Base-by-base conservation (phyloP, 2,329 filamentous ascomycete genomes). In the Didymella keratinophila region DNA sequence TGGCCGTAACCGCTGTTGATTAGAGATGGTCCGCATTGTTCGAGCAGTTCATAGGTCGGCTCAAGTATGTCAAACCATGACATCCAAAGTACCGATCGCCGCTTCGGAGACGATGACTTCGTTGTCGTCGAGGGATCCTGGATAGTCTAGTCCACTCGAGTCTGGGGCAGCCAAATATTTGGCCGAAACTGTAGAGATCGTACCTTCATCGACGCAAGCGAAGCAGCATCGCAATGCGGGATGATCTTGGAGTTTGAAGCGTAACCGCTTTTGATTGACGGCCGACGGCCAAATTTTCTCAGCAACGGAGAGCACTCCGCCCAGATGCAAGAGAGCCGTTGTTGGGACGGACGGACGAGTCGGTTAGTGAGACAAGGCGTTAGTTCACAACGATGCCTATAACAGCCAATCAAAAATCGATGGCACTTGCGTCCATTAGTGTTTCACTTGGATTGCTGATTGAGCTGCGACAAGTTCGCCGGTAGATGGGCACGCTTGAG, bases 311-410 rank as follows among this genome's bases (percentile, higher is more conserved):
- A 39, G 14, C 39, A 23, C 21, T 46, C 50, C 45, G 49, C 44
- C n/a, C 49, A 44, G 10, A 44, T 49, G 37, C 49, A 52, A 21
- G 28, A 52, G 27, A 47, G 32, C 50, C 32, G 50, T 56, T 58
- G 54, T 58, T 58, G 50, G 39, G 49, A 50, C 49, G 28, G 48
- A 47, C 43, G 48, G 42, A 28, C 30, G 32, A 18, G 36, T 45
- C 49, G 28, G 21, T 52, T 48, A 48, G 50, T 50, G 56, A 44
- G 45, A 50, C 30, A 34, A 49, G 23, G 30, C 44, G n/a, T 49
- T 53, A 49, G 50, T 32, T 21, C 27, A 41, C 18, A 34, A 46
- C 23, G n/a, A 23, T 41, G 5, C 21, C 16, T 18, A 16, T 12
- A 30, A 20, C 14, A 11, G 18, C 56, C 45, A 54, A 54, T 58